These are phyloP conservation scores for Pleurotus pulmonarius DNA, from an alignment of 768 basidiomycete species.

Conservation along the genomic window DNA sequence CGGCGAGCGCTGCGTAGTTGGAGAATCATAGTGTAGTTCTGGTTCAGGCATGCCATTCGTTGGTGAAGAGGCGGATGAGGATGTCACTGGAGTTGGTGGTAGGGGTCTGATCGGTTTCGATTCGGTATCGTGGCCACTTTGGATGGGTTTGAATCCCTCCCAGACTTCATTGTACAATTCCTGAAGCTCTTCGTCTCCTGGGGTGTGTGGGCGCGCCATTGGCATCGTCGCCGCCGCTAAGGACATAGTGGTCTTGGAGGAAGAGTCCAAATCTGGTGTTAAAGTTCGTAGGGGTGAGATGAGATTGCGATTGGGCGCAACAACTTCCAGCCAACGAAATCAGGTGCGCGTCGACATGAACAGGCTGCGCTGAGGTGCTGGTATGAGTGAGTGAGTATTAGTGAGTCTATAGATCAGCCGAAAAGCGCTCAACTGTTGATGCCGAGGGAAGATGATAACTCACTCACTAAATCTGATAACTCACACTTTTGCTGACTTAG, in stretches of 20 bases:
- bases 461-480: too few relatives aligned
- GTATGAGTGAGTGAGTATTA: too few relatives aligned
- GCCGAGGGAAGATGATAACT: too few relatives aligned
- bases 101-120: too few relatives aligned
- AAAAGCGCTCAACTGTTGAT: too few relatives aligned
- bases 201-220: conserved; percentile 20
- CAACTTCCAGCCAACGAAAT: background rate
- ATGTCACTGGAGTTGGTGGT: conserved; percentile 38
- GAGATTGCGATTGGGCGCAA: background rate
- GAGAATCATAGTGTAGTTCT: conserved; percentile 31
- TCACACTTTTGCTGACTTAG: too few relatives aligned
- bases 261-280: background rate
- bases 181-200: conserved; percentile 70
- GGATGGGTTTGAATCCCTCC: conserved; percentile 45
- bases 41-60: conserved; percentile 38
- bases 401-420: too few relatives aligned
- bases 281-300: background rate
- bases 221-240: background rate
- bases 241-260: background rate
- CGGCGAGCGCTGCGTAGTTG: conserved; percentile 3
- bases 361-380: background rate
- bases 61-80: conserved; percentile 24
- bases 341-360: background rate
- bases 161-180: conserved; percentile 75
- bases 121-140: conserved; percentile 28